Base-by-base conservation (phyloP, 441 rosid species). In the Gossypium laxum region DNA sequence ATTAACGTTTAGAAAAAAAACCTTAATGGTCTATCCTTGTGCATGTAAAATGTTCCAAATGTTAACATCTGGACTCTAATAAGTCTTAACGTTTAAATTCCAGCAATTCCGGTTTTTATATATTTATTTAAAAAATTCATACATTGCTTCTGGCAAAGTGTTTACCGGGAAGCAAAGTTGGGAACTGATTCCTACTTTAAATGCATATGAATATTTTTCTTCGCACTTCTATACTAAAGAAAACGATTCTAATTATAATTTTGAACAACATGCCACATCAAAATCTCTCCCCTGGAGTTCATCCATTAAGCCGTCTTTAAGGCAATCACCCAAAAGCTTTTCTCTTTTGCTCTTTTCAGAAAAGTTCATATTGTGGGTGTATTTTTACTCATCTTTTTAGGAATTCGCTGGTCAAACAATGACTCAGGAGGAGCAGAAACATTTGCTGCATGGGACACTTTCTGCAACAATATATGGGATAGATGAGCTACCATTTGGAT, bases 401-500 rank as follows among this genome's bases (percentile, higher is more conserved):
- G n/a, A 17, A 10, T 21, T 61, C 73, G 43, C 47, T 26, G 74
- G 73, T 32, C 54, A 61, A n/a, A 15, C 61, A 28, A 59, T 59
- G 69, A 50, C 4, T 32, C 61, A 52, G 26, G 12, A 52, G 89
- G 6, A 81, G 5, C 88, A 51, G 22, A 21, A 32, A 24, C 81
- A 59, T 55, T 71, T 86, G 75, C 88, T 85, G 28, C 91, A 88
- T 56, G 92, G 92, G 8, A 82, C 73, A 7, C 89, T 88, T 74
- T 17, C 22, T 7, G 89, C 80, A n/a, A 78, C 61, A 14, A 79
- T 87, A 4, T 50, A 71, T 26, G 84, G 76, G 71, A 65, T 84
- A 45, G 79, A 86, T 61, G 59, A 41, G 56, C 73, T 86, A 17
- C 75, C 77, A 1, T 71, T 67, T 12, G 82, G 86, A 22, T 78